Base-by-base conservation (phyloP, 495 filamentous ascomycete species). In the Trichoderma parareesei region DNA sequence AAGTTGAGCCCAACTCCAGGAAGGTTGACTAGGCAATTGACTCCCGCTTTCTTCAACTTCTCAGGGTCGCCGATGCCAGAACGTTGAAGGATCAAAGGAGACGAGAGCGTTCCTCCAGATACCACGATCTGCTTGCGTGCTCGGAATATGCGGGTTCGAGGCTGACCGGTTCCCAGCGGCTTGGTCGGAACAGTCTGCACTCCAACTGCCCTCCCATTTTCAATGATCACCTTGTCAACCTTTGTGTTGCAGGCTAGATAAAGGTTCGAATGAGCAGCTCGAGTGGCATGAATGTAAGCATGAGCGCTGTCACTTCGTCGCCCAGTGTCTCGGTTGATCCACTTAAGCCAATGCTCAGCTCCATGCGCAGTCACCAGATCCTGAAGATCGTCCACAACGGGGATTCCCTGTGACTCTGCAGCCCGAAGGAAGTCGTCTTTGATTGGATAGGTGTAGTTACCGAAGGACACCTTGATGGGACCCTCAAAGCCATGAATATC, bases 401-500 rank as follows among this genome's bases (percentile, higher is more conserved):
- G 90, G 66, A 92, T 90, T 40, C 84, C 89, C 69, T 92, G 89
- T 14, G 85, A 87, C 69, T 92, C 90, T 5, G 82, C 82, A n/a
- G 90, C 90, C 37, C 88, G 82, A 43, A 93, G 79, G 77, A 93
- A 93, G 75, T 93, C 89, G 65, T 92, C 83, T 79, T 84, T 87
- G 72, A 89, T 82, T 2, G 86, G 87, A 65, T 89, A 89, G 20
- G 82, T 84, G 67, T 90, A 85, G 67, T 89, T 92, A 44, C 90
- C 90, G 66, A 92, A 92, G 0, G 89, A 92, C 38, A 92, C 90
- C 72, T 92, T 92, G 76, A 94, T 92, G 1, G 90, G 90, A 0
- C 90, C 90, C 5, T 90, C 88, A 62, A 87, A 90, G 16, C 90
- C 90, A 69, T 94, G 90, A 40, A 90, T 69, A 46, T 92, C 89